Base-by-base conservation (phyloP, 208 protist species). In the Novymonas esmeraldas region DNA sequence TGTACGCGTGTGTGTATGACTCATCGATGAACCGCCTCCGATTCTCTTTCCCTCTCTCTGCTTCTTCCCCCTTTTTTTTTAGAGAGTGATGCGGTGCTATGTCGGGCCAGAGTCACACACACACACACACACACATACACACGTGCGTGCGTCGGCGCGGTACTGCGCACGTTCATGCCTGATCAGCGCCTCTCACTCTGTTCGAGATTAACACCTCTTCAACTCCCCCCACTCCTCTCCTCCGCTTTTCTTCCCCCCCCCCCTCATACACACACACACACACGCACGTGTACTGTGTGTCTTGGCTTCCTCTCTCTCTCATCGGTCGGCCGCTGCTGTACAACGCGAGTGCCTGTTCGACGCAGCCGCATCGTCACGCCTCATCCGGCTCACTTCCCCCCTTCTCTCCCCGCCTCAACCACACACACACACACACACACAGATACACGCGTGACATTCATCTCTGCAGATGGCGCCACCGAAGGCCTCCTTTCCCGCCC, bases 381-480 rank as follows among this genome's bases (percentile, higher is more conserved):
- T 46, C 22, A 6, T 1, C 41, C 48, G 31, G 0, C 42, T 55
- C 22, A 63, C 2, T 38, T n/a, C 33, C 13, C 18, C 34, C 2
- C 20, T 29, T 22, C 16, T 10, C 22, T n/a, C n/a, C 31, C 26
- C 49, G 10, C 29, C 22, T 13, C 11, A 24, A 29, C 10, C 20
- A 10, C 2, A 58, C 6, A 41, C 11, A 28, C 6, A n/a, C n/a
- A n/a, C n/a, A n/a, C n/a, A n/a, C n/a, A n/a, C n/a, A n/a, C n/a
- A n/a, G n/a, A n/a, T n/a, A n/a, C n/a, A n/a, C n/a, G n/a, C n/a
- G n/a, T n/a, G n/a, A n/a, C n/a, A n/a, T n/a, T n/a, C n/a, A n/a
- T n/a, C n/a, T n/a, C n/a, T 4, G 20, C 26, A 39, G 26, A 94
- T 94, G 89, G 89, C 89, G 70, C 89, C 89, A 49, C 89, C 89